Evolutionary conservation across 2,329 filamentous ascomycete genomes (phyloP).

Genomic region (Xylaria polymorpha): DNA sequence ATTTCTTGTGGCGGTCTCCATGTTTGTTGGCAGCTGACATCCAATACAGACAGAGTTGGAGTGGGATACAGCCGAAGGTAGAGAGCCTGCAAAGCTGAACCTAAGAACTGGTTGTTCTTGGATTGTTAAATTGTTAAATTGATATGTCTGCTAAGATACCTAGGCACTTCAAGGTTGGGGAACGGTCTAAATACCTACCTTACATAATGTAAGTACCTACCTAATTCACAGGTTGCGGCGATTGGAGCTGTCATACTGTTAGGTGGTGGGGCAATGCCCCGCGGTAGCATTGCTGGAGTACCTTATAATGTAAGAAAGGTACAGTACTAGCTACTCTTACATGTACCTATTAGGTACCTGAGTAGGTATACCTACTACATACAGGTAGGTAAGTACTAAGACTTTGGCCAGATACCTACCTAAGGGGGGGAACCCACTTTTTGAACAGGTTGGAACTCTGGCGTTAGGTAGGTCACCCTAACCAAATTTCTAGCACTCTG

Average conservation of each 20-base stretch:
- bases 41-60: neutral
- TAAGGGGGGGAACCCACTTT: no score
- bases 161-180: conserved; percentile 3
- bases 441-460: no score
- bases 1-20: conserved; percentile 62
- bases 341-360: neutral
- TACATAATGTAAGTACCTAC: no score
- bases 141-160: neutral
- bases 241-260: conserved; percentile 10
- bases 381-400: no score
- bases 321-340: neutral
- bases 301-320: neutral
- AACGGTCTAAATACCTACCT: no score
- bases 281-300: neutral
- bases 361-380: no score
- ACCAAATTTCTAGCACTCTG: no score
- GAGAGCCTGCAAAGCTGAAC: conserved; percentile 18
- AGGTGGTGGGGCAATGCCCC: conserved; percentile 16
- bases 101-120: conserved; percentile 23
- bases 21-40: conserved; percentile 48
- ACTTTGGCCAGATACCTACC: no score
- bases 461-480: no score
- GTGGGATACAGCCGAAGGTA: conserved; percentile 16
- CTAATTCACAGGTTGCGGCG: no score
- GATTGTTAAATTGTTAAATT: conserved; percentile 1